Conservation (phyloP, 371 early-diverging fungal genomes). For the Circinella minor region DNA sequence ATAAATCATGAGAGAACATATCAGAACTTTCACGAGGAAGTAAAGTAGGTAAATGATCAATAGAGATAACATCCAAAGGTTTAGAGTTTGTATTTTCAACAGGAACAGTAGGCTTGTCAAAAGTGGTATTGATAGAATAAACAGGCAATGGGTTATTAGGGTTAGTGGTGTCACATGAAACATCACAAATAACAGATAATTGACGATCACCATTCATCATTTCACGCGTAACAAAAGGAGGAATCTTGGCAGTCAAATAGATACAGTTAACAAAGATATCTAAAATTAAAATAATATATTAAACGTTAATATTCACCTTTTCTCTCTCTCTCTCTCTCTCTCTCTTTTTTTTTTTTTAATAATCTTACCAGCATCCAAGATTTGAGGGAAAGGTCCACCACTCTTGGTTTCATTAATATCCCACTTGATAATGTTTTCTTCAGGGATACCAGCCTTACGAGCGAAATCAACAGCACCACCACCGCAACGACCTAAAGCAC, state of each 20-base stretch:
- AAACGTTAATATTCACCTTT: too few relatives aligned
- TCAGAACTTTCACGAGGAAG: slow-evolving; percentile 93
- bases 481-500: slow-evolving; percentile 97
- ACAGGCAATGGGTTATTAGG: slow-evolving; percentile 97
- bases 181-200: slow-evolving; percentile 89
- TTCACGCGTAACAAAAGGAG: slow-evolving; percentile 90
- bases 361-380: slow-evolving; percentile 63
- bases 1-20: slow-evolving; percentile 82
- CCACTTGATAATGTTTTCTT: slow-evolving; percentile 91
- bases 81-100: slow-evolving; percentile 64
- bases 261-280: slow-evolving; percentile 99
- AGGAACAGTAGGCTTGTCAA: slow-evolving; percentile 86
- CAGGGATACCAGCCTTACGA: slow-evolving; percentile 84
- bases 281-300: not conserved
- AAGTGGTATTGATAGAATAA: slow-evolving; percentile 89
- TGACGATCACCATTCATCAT: slow-evolving; percentile 74
- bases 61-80: slow-evolving; percentile 90
- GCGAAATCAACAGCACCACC: slow-evolving; percentile 88
- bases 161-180: slow-evolving; percentile 96
- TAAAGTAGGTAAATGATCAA: slow-evolving; percentile 96
- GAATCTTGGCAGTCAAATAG: slow-evolving; percentile 89
- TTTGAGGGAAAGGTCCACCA: slow-evolving; percentile 95
- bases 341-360: not conserved
- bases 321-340: too few relatives aligned
- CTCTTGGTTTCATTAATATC: slow-evolving; percentile 93